Evolutionary conservation across 2,329 filamentous ascomycete genomes (phyloP).

Genomic region (Cordyceps pruinosa): DNA sequence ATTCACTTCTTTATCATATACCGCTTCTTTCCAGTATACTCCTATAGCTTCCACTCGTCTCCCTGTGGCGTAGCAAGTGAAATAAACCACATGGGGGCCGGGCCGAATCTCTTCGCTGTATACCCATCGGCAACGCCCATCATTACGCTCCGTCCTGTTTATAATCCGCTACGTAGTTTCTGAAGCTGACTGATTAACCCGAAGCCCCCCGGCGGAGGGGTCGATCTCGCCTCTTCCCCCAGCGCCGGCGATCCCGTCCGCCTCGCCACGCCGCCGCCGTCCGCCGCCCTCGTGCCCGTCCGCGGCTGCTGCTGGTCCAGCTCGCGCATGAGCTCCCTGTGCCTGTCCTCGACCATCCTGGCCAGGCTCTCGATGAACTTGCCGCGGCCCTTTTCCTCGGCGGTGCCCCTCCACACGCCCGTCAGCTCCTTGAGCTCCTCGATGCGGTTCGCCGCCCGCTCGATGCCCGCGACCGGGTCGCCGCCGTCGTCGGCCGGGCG

Average conservation of each 20-base stretch:
- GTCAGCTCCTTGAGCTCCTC: slow-evolving; percentile 70
- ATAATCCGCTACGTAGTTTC: slow-evolving; percentile 50
- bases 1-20: too few relatives aligned
- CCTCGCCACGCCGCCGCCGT: slow-evolving; percentile 30
- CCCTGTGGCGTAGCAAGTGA: too few relatives aligned
- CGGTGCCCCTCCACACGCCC: slow-evolving; percentile 89
- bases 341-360: slow-evolving; percentile 74
- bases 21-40: too few relatives aligned
- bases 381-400: slow-evolving; percentile 78
- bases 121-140: not conserved
- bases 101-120: too few relatives aligned
- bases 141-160: slow-evolving; percentile 12
- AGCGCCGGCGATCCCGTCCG: slow-evolving; percentile 27
- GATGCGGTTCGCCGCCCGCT: slow-evolving; percentile 66
- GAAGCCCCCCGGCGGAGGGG: slow-evolving; percentile 42
- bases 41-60: too few relatives aligned
- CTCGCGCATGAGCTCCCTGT: slow-evolving; percentile 46
- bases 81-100: too few relatives aligned
- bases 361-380: slow-evolving; percentile 77
- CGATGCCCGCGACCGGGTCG: slow-evolving; percentile 60
- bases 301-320: slow-evolving; percentile 29
- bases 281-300: slow-evolving; percentile 13
- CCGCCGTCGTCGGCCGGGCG: slow-evolving; percentile 33
- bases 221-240: slow-evolving; percentile 17
- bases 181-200: slow-evolving; percentile 57